Base-by-base conservation (phyloP, 164 flowering plant species). In the Aristolochia contorta region DNA sequence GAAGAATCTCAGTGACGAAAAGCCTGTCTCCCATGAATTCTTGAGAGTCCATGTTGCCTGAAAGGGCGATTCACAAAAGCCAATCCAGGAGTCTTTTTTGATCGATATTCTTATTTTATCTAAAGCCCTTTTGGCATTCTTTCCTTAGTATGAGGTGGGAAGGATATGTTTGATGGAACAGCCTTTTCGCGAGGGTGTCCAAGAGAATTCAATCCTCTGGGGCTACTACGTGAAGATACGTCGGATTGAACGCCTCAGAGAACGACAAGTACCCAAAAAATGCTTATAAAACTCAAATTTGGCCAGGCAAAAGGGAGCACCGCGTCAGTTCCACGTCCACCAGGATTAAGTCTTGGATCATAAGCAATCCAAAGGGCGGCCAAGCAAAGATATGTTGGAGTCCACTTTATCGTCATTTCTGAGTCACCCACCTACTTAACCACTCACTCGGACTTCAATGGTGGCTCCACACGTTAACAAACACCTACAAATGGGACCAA, bases 101-200 rank as follows among this genome's bases (percentile, higher is more conserved):
- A 4, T 37, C 45, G 45, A 18, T 49, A 2, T 27, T 27, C 2
- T 27, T 27, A 2, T 27, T 58, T 48, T 58, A 45, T 22, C 1
- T 25, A 18, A 58, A 45, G 32, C 51, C 22, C 37, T 56, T 56
- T 58, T 18, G 45, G 49, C 61, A 43, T 58, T 58, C 51, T 46
- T 43, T 58, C n/a, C 22, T 30, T 33, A 18, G 32, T 23, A 30
- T 33, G 59, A 56, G 59, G 47, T 56, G 59, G 59, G 30, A 33
- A 33, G 59, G 59, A 56, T 56, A 33, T 30, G 59, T 56, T n/a
- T 22, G 47, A 32, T 27, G 4, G 22, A 21, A 10, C 9, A 33
- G 45, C 46, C 43, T 56, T 33, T 56, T 56, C 43, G 9, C 0
- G 30, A 37, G 52, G n/a, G 20, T 19, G 43, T 7, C 41, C 58